Evolutionary conservation across 2,329 filamentous ascomycete species (phyloP).

Genomic region (Trichophyton rubrum): DNA sequence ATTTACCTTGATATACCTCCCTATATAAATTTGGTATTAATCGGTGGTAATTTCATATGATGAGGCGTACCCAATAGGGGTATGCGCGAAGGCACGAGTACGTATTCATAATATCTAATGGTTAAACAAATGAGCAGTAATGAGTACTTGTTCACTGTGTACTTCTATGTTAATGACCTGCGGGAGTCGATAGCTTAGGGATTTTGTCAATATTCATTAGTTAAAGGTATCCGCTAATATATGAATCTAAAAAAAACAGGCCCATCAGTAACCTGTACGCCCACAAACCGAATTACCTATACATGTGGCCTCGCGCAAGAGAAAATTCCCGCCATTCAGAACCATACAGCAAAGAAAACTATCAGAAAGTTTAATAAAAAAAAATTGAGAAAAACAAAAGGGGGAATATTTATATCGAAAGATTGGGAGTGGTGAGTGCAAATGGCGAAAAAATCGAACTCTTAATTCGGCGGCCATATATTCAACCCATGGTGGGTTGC

Average conservation of each 20-base stretch:
- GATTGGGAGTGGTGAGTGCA: not conserved
- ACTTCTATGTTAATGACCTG: too few species aligned
- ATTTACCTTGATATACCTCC: too few species aligned
- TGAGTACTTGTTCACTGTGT: too few species aligned
- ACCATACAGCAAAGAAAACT: not conserved
- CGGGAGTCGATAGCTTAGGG: not conserved
- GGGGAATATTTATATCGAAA: not conserved
- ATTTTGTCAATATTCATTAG: not conserved
- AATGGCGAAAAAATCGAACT: not conserved
- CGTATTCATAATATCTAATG: not conserved
- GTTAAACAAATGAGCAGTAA: not conserved
- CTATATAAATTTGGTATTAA: too few species aligned
- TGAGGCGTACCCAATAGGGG: too few species aligned
- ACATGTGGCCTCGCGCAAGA: not conserved
- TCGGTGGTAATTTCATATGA: too few species aligned
- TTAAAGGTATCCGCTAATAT: not conserved
- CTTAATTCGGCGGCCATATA: not conserved
- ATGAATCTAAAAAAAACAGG: not conserved
- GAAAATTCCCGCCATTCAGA: not conserved
- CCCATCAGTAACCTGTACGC: not conserved
- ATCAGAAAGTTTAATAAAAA: not conserved
- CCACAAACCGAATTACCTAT: not conserved
- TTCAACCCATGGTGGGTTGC: not conserved
- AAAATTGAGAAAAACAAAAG: not conserved
- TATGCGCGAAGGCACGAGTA: too few species aligned